phyloP scores from a whole-genome alignment of 352 stramenopile species.

The Globisporangium cylindrosporum region DNA sequence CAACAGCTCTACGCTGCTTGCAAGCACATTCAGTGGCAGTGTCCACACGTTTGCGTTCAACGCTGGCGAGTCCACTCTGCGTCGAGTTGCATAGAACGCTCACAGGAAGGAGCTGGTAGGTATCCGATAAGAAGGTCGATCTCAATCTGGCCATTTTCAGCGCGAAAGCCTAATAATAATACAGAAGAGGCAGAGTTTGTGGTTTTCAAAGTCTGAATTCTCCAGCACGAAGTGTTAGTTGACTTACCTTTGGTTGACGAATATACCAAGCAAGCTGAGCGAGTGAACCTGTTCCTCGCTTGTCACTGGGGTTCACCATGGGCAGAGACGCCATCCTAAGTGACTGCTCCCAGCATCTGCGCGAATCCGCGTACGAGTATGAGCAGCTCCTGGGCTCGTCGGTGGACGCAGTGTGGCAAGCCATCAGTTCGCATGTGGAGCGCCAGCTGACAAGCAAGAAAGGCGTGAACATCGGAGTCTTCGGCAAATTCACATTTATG shows the following conservation, averaged over 20 bases:
- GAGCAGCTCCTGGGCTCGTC: slow-evolving; percentile 48
- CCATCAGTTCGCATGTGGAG: slow-evolving; percentile 32
- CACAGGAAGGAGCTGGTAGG: background rate
- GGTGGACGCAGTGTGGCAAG: slow-evolving; percentile 45
- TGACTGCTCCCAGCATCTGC: slow-evolving; percentile 52
- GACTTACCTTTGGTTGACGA: slow-evolving; percentile 8
- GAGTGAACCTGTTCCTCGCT: background rate
- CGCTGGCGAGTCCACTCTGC: slow-evolving; percentile 7
- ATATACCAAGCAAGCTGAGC: slow-evolving; percentile 3
- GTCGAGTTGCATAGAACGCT: slow-evolving; percentile 8
- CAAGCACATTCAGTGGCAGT: slow-evolving; percentile 52
- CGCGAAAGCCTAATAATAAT: background rate
- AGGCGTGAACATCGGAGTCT: slow-evolving; percentile 36
- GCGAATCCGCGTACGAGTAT: slow-evolving; percentile 51
- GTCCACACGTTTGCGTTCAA: slow-evolving; percentile 47
- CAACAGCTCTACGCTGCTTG: slow-evolving; percentile 33
- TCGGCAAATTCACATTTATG: slow-evolving; percentile 65
- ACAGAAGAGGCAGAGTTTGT: background rate
- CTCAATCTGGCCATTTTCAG: background rate
- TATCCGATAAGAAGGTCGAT: background rate
- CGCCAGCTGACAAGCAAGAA: slow-evolving; percentile 35
- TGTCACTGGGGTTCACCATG: background rate
- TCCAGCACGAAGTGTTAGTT: background rate
- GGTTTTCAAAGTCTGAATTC: background rate
- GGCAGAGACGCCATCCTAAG: slow-evolving; percentile 23